Evolutionary conservation across 2,329 filamentous ascomycete genomes (phyloP), one percentile per base, ranked within the genome.

Genomic region (Penicillium psychrosexuale): DNA sequence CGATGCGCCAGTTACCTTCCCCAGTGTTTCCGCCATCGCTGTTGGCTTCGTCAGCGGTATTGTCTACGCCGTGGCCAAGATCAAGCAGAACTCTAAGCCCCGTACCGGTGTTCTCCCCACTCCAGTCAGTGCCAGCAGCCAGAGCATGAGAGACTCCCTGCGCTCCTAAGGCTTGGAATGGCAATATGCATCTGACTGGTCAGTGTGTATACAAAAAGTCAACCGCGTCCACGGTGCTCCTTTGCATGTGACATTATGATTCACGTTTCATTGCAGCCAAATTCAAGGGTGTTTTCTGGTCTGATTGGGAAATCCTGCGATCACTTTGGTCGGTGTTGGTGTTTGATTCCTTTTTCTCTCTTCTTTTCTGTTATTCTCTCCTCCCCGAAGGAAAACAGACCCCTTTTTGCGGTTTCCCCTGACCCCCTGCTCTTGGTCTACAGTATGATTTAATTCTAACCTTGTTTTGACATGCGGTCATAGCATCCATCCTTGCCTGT

Each of bases 11-110:
- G 89, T 96, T 65, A 97, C 94, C 0, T 83, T 97, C 59, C 91
- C 91, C 65, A 94, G 90, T 69, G 90, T 96, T 11, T 90, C 90
- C 22, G 94, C 94, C 65, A 97, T 99, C 68, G 81, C 86, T 58
- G 82, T 99, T 56, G 94, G 93, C 34, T 97, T 97, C 74, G 76
- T 97, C 65, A 94, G 89, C 66, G 94, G 94, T 62, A 84, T 97
- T 52, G 90, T 99, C 22, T 99, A 96, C 66, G 82, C 94, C 4
- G 82, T 91, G 67, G 87, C 91, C 62, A 95, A 95, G 81, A 81
- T 96, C 61, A 87, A 89, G 75, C 89, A 96, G 75, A 85, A 84
- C 54, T 82, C 81, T 63, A 80, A 84, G 67, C 80, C 81, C 39
- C 87, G 87, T 76, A 85, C 82, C 67, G 79, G 83, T 19, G 76